Evolutionary conservation across 371 early-diverging fungal genomes (phyloP), one percentile per base, ranked within the genome.

Genomic region (Apophysomyces ossiformis): DNA sequence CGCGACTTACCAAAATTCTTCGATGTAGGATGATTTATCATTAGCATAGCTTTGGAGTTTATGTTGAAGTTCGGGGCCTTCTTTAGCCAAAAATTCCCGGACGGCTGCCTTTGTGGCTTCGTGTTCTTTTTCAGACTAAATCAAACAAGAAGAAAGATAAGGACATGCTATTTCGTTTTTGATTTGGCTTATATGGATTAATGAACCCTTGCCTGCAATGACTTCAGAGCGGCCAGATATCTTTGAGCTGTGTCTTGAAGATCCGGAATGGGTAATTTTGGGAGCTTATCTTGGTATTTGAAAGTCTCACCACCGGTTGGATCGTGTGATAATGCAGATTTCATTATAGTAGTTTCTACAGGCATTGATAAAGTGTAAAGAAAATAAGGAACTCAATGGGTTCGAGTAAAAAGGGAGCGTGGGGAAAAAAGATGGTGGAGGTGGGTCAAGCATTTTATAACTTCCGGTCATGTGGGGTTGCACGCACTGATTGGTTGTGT

Each of bases 261-360:
- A 18, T 90, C 82, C 0, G 98, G 97, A 45, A 98, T 90, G 36
- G 97, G 97, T 18, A 96, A 83, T 50, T 87, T 88, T 18, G 90
- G 90, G 21, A 96, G 85, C 58, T 84, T 78, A 8, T 74, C 72
- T 68, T 89, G 90, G 64, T 83, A 82, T 67, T 82, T 77, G 65
- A 84, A 77, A 3, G 87, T 75, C 45, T 75, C 68, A 12, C 76
- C 77, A 21, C 54, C 54, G 5, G 54, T 50, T 26, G 47, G 62
- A n/a, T 62, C 47, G 37, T 32, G 47, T 32, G 32, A 60, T 39
- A 60, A 39, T 8, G 41, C 37, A 16, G 43, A 44, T 15, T 60
- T 32, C 13, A 44, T 5, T 32, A 60, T 60, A 21, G 43, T 41
- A 43, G 44, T 41, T 32, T 39, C 39, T 13, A 38, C 32, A 16